Evolutionary conservation across 129 eudicot species (phyloP), one percentile per base, ranked within the genome.

Genomic region (Rutidosis leptorrhynchoides): DNA sequence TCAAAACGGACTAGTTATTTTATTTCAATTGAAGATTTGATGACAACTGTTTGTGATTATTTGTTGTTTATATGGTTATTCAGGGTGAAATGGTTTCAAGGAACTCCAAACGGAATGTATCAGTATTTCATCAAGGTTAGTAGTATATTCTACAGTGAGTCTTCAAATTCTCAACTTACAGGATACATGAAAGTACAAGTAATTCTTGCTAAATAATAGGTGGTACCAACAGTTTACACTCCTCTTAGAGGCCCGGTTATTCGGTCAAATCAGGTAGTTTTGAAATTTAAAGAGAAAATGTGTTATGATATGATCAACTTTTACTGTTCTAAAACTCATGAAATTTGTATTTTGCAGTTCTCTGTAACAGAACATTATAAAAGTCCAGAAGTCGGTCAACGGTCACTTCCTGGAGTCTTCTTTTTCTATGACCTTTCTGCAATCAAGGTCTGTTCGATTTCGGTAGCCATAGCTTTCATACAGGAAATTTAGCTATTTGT

Each of bases 361-460:
- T 92, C 98, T 35, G 95, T 86, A 71, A 92, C 98, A 24, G 98
- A 92, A 80, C 90, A 87, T 78, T 92, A 74, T 42, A 92, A 81
- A 76, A 42, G 75, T 73, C 75, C 86, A 9, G 88, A 92, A 60
- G 30, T 43, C 57, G 88, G 89, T 54, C 84, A 62, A 64, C 82
- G 71, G 72, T 29, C 87, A 23, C 80, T 75, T 80, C 95, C 96
- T 9, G 98, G 98, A 32, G 90, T 92, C 72, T 88, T 84, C 86
- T 88, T 92, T 79, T 88, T 77, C 58, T 92, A 87, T 64, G 98
- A 88, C 74, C 90, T 92, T 68, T 87, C 96, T 83, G 95, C 89
- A 43, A 87, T 92, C 46, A 88, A 87, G 98, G 98, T 88, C n/a
- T n/a, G n/a, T n/a, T n/a, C n/a, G n/a, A n/a, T n/a, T n/a, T n/a